These are phyloP conservation scores for Parascedosporium putredinis DNA, from an alignment of 2,329 filamentous ascomycete species.

Conservation along the genomic window DNA sequence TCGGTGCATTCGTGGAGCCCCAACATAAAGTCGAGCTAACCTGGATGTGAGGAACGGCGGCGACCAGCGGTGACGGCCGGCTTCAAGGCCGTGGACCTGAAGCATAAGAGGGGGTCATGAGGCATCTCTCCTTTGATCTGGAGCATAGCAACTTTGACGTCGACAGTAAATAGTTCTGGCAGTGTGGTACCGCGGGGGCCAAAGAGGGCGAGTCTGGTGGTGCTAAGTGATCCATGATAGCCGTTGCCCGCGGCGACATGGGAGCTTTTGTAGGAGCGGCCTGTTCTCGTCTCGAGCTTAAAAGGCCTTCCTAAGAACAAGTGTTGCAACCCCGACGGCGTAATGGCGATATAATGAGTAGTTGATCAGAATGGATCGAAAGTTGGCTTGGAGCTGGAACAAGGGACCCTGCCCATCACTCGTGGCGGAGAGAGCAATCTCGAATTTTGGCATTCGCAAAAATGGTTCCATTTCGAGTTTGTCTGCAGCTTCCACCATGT, in stretches of 20 bases:
- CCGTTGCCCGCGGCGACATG: neutral
- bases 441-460: conserved; percentile 73
- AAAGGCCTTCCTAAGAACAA: conserved; percentile 65
- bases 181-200: conserved; percentile 9
- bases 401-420: conserved; percentile 82
- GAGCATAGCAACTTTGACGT: conserved; percentile 70
- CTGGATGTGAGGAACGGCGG: conserved; percentile 70
- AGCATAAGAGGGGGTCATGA: conserved; percentile 85
- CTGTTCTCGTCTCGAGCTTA: conserved; percentile 32
- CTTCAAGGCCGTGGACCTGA: conserved; percentile 73
- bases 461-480: conserved; percentile 80
- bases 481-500: conserved; percentile 80
- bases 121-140: conserved; percentile 88
- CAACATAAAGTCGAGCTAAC: conserved; percentile 75
- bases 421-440: conserved; percentile 72
- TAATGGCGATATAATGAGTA: conserved; percentile 95
- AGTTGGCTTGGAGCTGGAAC: conserved; percentile 74
- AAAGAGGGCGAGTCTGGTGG: conserved; percentile 20
- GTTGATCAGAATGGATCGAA: conserved; percentile 69
- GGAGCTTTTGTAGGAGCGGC: neutral
- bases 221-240: conserved; percentile 17
- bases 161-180: conserved; percentile 66
- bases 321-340: conserved; percentile 69
- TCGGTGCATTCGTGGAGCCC: conserved; percentile 69
- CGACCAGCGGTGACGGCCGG: conserved; percentile 78